Evolutionary conservation across 2,329 filamentous ascomycete species (phyloP).

Genomic region (Aaosphaeria pasadenensis): DNA sequence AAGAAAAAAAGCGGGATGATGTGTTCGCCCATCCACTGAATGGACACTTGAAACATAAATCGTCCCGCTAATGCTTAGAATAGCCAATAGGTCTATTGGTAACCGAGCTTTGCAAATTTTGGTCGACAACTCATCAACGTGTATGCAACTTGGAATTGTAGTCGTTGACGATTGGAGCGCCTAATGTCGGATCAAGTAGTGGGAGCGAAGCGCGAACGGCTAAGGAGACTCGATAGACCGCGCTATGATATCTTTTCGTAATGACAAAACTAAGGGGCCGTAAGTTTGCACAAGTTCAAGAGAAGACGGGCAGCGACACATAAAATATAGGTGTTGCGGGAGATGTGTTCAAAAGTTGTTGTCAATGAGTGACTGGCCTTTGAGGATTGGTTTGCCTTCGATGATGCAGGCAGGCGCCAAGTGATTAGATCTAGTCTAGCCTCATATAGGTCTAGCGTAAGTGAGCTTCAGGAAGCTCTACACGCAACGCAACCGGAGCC

Average conservation of each 20-base stretch:
- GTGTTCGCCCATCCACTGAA: conserved; percentile 31
- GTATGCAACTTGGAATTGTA: conserved; percentile 20
- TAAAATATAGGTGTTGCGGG: too few relatives aligned
- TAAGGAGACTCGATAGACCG: not conserved
- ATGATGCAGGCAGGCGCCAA: conserved; percentile 2
- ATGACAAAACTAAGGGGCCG: too few relatives aligned
- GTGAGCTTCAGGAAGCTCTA: conserved; percentile 6
- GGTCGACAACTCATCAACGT: conserved; percentile 38
- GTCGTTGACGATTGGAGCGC: conserved; percentile 24
- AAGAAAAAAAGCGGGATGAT: conserved; percentile 32
- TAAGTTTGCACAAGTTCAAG: too few relatives aligned
- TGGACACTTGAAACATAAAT: conserved; percentile 34
- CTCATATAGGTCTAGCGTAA: conserved; percentile 10
- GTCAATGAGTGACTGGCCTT: not conserved
- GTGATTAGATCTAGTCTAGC: conserved; percentile 6
- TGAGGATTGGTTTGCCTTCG: not conserved
- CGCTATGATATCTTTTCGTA: not conserved
- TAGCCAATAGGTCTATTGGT: conserved; percentile 25
- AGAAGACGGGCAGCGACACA: too few relatives aligned
- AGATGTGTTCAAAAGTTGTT: too few relatives aligned
- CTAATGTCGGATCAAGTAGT: conserved; percentile 13
- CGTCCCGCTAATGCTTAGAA: conserved; percentile 23
- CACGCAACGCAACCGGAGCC: conserved; percentile 31
- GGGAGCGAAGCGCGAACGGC: conserved; percentile 5
- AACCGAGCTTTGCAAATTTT: conserved; percentile 20